These are phyloP conservation scores for Plasmodium gallinaceum DNA, from an alignment of 169 alveolate genomes.

Conservation along the genomic window DNA sequence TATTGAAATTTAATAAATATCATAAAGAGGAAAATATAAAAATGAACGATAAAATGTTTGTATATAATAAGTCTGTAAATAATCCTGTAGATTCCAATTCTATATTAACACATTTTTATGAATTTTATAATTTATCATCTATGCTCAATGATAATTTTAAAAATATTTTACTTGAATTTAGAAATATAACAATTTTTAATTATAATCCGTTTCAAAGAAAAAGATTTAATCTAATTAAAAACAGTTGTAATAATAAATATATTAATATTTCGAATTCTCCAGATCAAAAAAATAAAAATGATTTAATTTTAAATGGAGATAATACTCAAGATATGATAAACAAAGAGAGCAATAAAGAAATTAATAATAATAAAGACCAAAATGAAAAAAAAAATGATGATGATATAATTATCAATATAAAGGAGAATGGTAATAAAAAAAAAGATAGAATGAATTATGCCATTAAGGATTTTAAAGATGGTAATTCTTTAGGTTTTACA, in stretches of 20 bases:
- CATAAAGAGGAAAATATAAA: conserved; percentile 22
- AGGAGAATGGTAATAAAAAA: not conserved
- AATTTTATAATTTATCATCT: conserved; percentile 51
- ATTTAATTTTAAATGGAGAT: not conserved
- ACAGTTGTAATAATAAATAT: not conserved
- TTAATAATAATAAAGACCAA: not conserved
- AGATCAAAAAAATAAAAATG: not conserved
- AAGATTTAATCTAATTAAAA: conserved; percentile 3
- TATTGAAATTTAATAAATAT: conserved; percentile 37
- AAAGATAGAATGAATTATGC: not conserved
- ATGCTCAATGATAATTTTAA: conserved; percentile 42
- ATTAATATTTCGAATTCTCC: not conserved
- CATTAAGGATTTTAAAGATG: no score
- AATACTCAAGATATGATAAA: not conserved
- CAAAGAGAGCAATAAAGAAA: no score
- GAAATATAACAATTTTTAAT: conserved; percentile 56
- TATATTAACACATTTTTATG: conserved; percentile 58
- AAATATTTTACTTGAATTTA: conserved; percentile 46
- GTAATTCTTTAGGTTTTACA: not conserved
- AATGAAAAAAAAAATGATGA: not conserved
- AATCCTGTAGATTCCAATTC: conserved; percentile 71
- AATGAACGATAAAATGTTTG: conserved; percentile 25
- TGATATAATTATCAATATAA: not conserved
- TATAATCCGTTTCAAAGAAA: conserved; percentile 17
- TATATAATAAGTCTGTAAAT: conserved; percentile 43